phyloP scores from a whole-genome alignment of 371 early-diverging fungal species.

The Funneliformis caledonium region DNA sequence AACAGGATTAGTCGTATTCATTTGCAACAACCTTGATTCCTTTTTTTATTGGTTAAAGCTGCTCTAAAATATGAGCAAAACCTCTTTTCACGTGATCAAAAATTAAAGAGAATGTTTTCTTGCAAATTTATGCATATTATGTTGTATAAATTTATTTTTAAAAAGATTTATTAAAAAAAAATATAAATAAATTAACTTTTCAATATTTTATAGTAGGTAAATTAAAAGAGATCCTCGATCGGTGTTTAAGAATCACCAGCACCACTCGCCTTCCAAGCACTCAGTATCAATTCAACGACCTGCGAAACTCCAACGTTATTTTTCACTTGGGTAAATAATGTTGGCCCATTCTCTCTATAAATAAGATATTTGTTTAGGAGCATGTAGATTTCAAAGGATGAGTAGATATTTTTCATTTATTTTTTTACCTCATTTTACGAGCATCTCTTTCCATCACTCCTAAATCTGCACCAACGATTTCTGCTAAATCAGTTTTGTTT shows the following conservation, averaged over 20 bases:
- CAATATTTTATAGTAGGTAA: background rate
- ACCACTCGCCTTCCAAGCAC: slow-evolving; percentile 72
- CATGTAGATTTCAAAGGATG: background rate
- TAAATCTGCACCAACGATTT: slow-evolving; percentile 86
- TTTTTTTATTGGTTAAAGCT: too few relatives aligned
- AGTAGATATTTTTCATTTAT: background rate
- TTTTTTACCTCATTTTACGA: slow-evolving; percentile 77
- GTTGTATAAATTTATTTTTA: too few relatives aligned
- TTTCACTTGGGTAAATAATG: slow-evolving; percentile 88
- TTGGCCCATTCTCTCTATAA: slow-evolving; percentile 71
- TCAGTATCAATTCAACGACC: slow-evolving; percentile 80
- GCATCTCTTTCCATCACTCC: slow-evolving; percentile 91
- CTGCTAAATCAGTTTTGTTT: slow-evolving; percentile 95
- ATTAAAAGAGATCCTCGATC: background rate
- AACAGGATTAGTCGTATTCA: background rate
- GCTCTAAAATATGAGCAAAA: too few relatives aligned
- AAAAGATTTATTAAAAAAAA: background rate
- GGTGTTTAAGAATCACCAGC: slow-evolving; percentile 43
- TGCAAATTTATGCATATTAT: too few relatives aligned
- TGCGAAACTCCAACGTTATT: slow-evolving; percentile 84
- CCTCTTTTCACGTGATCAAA: too few relatives aligned
- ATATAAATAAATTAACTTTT: background rate
- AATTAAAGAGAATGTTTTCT: too few relatives aligned
- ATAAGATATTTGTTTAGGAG: background rate
- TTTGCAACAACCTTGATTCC: background rate